Percentiles rank a stretch among this genome's conserved stretches.
Conservation (phyloP, 2,329 filamentous ascomycete species). For the Phaeosphaeria sp. region DNA sequence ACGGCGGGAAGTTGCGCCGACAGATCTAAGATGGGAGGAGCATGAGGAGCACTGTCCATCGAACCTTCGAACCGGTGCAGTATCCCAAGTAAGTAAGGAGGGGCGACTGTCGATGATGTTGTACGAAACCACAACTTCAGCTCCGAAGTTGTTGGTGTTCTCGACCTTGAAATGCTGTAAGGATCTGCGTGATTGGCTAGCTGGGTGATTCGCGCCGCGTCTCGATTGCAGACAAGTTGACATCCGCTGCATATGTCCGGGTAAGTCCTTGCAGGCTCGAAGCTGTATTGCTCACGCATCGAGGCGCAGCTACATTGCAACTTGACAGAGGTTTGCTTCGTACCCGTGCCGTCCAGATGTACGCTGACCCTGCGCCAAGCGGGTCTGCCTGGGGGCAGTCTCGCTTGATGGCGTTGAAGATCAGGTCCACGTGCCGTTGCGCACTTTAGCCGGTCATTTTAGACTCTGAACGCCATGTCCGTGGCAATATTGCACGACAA, state of each 20-base stretch:
- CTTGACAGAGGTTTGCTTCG: neutral
- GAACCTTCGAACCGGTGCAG: conserved; percentile 5
- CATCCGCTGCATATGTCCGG: conserved; percentile 22
- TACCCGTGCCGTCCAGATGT: conserved; percentile 8
- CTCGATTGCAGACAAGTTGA: conserved; percentile 5
- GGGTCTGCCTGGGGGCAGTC: conserved; percentile 8
- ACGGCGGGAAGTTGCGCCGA: neutral
- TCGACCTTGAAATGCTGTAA: conserved; percentile 7
- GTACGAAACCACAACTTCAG: neutral
- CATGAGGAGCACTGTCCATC: neutral
- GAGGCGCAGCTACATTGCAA: neutral
- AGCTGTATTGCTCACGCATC: neutral
- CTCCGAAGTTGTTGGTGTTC: conserved; percentile 4
- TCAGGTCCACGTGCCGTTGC: conserved; percentile 27
- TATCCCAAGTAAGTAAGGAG: conserved; percentile 9
- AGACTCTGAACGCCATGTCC: neutral
- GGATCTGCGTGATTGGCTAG: conserved; percentile 15
- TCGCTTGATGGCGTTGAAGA: conserved; percentile 26
- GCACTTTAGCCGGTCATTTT: conserved; percentile 24
- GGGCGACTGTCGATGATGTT: conserved; percentile 1
- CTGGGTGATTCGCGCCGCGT: conserved; percentile 10
- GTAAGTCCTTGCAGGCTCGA: neutral
- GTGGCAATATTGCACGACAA: conserved; percentile 9
- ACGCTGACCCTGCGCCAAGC: conserved; percentile 12
- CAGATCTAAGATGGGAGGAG: neutral